Evolutionary conservation across 1,139 yeast species (phyloP), one percentile per base, ranked within the genome.

Genomic region (Yamadazyma sp.): DNA sequence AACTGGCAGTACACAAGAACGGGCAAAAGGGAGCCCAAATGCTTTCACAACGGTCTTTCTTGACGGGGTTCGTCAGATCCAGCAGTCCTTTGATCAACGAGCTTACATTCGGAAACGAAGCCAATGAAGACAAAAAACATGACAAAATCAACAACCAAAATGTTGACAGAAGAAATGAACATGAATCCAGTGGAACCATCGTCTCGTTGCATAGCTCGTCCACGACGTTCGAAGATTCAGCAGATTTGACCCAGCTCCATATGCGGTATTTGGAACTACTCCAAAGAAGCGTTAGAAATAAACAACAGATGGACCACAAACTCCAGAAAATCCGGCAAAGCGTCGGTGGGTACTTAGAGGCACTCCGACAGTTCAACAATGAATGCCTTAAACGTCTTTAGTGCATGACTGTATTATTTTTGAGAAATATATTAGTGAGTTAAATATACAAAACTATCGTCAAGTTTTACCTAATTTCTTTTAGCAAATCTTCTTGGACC

Each of bases 401-500:
- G 31, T 12, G 16, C 30, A 12, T 15, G 14, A 12, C n/a, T 12
- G 8, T 15, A n/a, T 8, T 27, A 27, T 30, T 7, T 30, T 18
- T n/a, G 33, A 18, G 18, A 30, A 30, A 30, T 30, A 30, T 30
- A 30, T 30, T 30, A 30, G 24, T 18, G 11, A 27, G 18, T 42
- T 42, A 44, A 44, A 42, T 44, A 44, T 44, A 45, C 47, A 45
- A 39, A 37, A 36, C 34, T 35, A 41, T 32, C 36, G 18, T 29
- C 17, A 31, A 31, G 27, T 32, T 32, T 23, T 23, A 20, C 34
- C 79, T 87, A 87, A 81, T 79, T 80, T 83, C 92, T 85, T 85
- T 87, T 88, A 77, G 92, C 87, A 87, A 77, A 87, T 82, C 96
- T 88, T 83, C 96, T 87, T 68, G 83, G 79, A 63, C 83, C 83